Percentiles rank a stretch among this genome's conserved stretches.
phyloP scores from a whole-genome alignment of 202 grass and related monocot genomes.

The Setaria italica region DNA sequence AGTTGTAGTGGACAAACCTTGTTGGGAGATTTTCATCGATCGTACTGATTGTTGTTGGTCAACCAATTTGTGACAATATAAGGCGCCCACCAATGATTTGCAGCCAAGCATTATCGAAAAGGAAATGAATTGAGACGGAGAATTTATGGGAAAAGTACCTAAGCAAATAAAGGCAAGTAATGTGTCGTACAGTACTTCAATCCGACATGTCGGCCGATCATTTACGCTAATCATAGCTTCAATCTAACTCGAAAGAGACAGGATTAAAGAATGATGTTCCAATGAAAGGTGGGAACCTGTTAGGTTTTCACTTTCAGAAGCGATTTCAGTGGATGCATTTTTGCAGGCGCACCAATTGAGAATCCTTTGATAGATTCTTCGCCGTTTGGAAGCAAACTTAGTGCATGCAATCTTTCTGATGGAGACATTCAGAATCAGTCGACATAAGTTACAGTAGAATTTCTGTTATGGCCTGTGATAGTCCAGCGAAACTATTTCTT shows the following conservation, averaged over 20 bases:
- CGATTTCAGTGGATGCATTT: not conserved
- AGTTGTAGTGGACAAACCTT: conserved; percentile 6
- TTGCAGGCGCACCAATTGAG: conserved; percentile 3
- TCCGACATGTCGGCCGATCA: not conserved
- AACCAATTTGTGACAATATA: conserved; percentile 34
- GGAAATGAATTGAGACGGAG: conserved; percentile 22
- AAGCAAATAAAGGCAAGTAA: not conserved
- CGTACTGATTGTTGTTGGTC: not conserved
- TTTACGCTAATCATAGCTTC: conserved; percentile 2
- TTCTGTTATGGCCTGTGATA: not conserved
- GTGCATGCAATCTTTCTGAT: conserved; percentile 12
- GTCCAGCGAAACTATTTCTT: not conserved
- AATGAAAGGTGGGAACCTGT: conserved; percentile 1
- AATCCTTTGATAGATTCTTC: not conserved
- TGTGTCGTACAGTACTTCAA: conserved; percentile 4
- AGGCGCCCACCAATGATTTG: not conserved
- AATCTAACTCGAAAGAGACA: conserved; percentile 27
- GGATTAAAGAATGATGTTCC: conserved; percentile 19
- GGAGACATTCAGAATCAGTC: not conserved
- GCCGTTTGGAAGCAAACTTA: not conserved
- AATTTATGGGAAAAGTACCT: conserved; percentile 4
- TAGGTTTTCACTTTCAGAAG: not conserved
- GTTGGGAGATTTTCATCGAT: not conserved
- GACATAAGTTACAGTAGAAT: not conserved
- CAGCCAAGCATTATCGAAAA: not conserved